Conservation (phyloP, 495 filamentous ascomycete genomes). For the Tuber microsphaerosporum region DNA sequence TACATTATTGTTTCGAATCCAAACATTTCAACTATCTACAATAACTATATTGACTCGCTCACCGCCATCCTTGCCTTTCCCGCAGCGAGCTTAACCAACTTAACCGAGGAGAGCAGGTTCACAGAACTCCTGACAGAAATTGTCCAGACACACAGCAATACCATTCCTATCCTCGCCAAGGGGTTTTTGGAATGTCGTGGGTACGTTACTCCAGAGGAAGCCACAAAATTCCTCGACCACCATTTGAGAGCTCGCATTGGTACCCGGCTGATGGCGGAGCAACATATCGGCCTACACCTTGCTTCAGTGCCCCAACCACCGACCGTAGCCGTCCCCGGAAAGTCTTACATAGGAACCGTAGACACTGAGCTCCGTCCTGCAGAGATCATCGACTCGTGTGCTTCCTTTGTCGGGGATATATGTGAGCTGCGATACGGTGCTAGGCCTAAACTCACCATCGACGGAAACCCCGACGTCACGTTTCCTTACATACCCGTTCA, state of each 20-base stretch:
- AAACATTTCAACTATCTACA: conserved; percentile 83
- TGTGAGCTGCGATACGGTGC: conserved; percentile 95
- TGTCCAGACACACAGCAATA: conserved; percentile 85
- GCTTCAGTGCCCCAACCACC: conserved; percentile 47
- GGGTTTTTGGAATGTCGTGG: conserved; percentile 87
- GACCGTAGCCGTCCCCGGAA: conserved; percentile 17
- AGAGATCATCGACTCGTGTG: conserved; percentile 68
- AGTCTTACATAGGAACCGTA: conserved; percentile 85
- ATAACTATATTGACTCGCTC: conserved; percentile 87
- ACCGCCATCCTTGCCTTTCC: conserved; percentile 82
- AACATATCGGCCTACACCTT: conserved; percentile 89
- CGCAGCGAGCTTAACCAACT: conserved; percentile 62
- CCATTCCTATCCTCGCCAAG: conserved; percentile 82
- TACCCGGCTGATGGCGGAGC: conserved; percentile 87
- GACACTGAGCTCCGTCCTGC: conserved; percentile 85
- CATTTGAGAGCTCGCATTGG: conserved; percentile 91
- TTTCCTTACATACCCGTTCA: conserved; percentile 93
- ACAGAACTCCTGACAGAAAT: conserved; percentile 87
- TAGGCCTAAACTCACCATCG: conserved; percentile 69
- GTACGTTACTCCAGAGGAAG: conserved; percentile 71
- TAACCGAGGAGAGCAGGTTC: conserved; percentile 84
- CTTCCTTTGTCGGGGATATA: conserved; percentile 85
- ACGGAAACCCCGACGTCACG: conserved; percentile 69
- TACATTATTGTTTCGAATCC: conserved; percentile 97
- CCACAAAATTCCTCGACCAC: conserved; percentile 85